Conservation (phyloP, 2,329 filamentous ascomycete genomes). For the Sclerotinia glacialis region DNA sequence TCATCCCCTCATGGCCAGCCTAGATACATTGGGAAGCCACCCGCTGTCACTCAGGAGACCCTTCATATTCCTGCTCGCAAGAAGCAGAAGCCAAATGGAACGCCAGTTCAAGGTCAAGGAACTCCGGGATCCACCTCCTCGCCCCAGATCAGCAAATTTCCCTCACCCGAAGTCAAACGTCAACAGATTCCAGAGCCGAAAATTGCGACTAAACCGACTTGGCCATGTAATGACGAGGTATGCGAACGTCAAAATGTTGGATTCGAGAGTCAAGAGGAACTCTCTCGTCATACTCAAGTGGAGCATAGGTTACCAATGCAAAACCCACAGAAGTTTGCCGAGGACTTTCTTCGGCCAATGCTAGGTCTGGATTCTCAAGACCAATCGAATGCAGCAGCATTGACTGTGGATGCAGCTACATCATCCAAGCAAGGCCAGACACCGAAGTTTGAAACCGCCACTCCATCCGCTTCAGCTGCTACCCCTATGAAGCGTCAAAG, state of each 20-base stretch:
- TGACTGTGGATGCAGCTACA: slow-evolving; percentile 28
- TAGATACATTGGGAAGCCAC: slow-evolving; percentile 45
- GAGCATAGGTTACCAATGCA: slow-evolving; percentile 57
- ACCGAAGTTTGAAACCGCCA: slow-evolving; percentile 41
- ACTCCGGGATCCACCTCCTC: slow-evolving; percentile 35
- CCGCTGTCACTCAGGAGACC: slow-evolving; percentile 51
- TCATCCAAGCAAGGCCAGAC: slow-evolving; percentile 44
- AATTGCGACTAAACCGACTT: slow-evolving; percentile 30
- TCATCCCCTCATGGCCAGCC: slow-evolving; percentile 59
- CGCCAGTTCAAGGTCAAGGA: slow-evolving; percentile 41
- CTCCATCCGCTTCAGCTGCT: slow-evolving; percentile 37
- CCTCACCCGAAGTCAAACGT: slow-evolving; percentile 36
- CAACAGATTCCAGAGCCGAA: slow-evolving; percentile 30
- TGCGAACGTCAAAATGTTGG: slow-evolving; percentile 52
- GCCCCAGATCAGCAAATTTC: slow-evolving; percentile 34
- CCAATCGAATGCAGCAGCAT: slow-evolving; percentile 26
- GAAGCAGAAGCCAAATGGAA: slow-evolving; percentile 51
- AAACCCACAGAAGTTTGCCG: slow-evolving; percentile 53
- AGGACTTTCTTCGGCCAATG: slow-evolving; percentile 49
- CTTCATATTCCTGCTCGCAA: slow-evolving; percentile 54
- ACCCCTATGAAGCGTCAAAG: slow-evolving; percentile 50
- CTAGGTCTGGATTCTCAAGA: slow-evolving; percentile 55
- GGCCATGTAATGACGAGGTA: slow-evolving; percentile 50
- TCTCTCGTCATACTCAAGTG: slow-evolving; percentile 54
- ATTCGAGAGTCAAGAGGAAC: slow-evolving; percentile 54